phyloP scores from a whole-genome alignment of 1,284 basidiomycete genomes.

The Malassezia yamatoensis region DNA sequence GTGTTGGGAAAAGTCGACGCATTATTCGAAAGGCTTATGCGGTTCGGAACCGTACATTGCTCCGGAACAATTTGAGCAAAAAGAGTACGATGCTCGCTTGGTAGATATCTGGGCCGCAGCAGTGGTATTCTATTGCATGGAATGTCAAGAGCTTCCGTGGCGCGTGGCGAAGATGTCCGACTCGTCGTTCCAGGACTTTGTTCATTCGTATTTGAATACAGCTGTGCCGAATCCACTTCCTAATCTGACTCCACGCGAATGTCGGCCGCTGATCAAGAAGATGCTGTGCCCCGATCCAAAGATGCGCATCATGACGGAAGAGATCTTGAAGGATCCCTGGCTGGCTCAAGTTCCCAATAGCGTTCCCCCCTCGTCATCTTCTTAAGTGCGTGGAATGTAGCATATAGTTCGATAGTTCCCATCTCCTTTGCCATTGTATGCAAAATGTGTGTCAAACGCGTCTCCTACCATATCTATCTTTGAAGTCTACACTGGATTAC shows the following conservation, averaged over 20 bases:
- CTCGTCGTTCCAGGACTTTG: constrained; percentile 71
- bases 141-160: constrained; percentile 58
- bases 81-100: constrained; percentile 92
- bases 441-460: too few relatives aligned
- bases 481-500: neutral
- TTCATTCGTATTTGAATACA: constrained; percentile 55
- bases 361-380: neutral
- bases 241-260: constrained; percentile 77
- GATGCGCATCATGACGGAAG: constrained; percentile 67
- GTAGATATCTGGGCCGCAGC: constrained; percentile 97
- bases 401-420: too few relatives aligned
- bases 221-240: constrained; percentile 56
- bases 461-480: neutral
- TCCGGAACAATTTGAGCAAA: constrained; percentile 88
- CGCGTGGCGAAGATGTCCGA: constrained; percentile 79
- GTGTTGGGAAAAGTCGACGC: constrained; percentile 93
- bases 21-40: constrained; percentile 91
- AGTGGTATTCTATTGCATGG: constrained; percentile 92
- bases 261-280: constrained; percentile 71
- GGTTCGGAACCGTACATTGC: constrained; percentile 98
- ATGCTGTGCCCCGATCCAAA: constrained; percentile 95
- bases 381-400: neutral
- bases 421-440: too few relatives aligned
- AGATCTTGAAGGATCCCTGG: constrained; percentile 74
- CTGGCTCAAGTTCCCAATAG: constrained; percentile 48